Evolutionary conservation across 2,329 filamentous ascomycete genomes (phyloP), one percentile per base, ranked within the genome.

Genomic region (Aspergillus melleus): DNA sequence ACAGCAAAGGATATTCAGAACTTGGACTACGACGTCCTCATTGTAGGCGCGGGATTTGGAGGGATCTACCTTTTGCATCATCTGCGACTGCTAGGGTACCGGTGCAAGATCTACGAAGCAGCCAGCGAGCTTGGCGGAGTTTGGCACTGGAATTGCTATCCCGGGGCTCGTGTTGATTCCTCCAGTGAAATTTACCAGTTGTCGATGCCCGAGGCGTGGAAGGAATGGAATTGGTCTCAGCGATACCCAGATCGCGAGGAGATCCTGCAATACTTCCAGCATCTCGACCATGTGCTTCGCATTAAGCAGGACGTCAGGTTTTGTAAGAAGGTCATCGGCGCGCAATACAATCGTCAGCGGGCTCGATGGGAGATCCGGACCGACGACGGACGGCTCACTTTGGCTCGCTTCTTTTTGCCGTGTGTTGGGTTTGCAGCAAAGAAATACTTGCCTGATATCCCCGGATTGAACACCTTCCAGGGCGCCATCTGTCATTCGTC

Each of bases 81-180:
- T 11, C 32, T 36, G 4, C 32, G 32, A 2, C 11, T 2, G 32
- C 32, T 36, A 14, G 11, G 14, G 4, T 16, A 12, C 11, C 11
- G 14, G 8, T 11, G 11, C 32, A 76, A 79, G 29, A 76, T 86
- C 22, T 83, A 81, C 61, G 85, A 87, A 61, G 81, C 83, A 0
- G 84, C 80, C 10, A 76, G 76, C 8, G 79, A 81, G 52, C 69
- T 79, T 0, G 84, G 83, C 2, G 84, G 84, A 22, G 81, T 79
- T 0, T 87, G 85, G 85, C 72, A 79, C 49, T 85, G 79, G 81
- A 86, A 85, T 68, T 78, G 79, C 64, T 86, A 85, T 63, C 84
- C 83, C 0, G 84, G 83, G 0, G 80, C 83, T 1, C 72, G 77
- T 0, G 83, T 86, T 2, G 85, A 88, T 70, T 83, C 79, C 0